Base-by-base conservation (phyloP, 805 yeast genomes). In the Myxozyma mucilagina region DNA sequence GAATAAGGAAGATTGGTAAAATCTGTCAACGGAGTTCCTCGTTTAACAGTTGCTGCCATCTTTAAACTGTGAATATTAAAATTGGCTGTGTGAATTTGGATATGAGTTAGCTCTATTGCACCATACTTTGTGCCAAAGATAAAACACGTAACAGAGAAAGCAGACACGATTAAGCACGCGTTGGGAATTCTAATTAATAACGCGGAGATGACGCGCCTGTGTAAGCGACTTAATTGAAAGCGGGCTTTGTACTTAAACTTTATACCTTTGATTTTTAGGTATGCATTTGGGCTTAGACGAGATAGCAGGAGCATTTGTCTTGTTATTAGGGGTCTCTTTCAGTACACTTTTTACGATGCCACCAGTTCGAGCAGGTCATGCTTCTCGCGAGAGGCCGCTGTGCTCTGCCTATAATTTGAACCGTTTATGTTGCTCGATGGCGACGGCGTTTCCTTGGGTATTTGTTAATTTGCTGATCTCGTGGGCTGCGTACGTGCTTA, bases 401-500 rank as follows among this genome's bases (percentile, higher is more conserved):
- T 50, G 54, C 13, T 50, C 61, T 20, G 65, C 66, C 3, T 41
- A 29, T 4, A 11, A 32, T 6, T 35, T 44, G 48, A 59, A 63
- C 48, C 47, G 29, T 20, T 38, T 61, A 29, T 64, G 67, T 47
- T 61, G 62, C 42, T 16, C 44, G 10, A 45, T 64, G 41, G 56
- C 59, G 20, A 47, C 58, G 3, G 44, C 51, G 62, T 66, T 75
- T 49, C 79, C 79, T 11, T 64, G 77, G 38, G 67, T 72, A 3
- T 59, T 69, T 31, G 68, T 72, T 34, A 70, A 68, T 48, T 31
- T 61, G 20, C 51, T 73, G 45, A 49, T 74, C 18, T 50, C 66
- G 0, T 76, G 79, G 79, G 76, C 70, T 4, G 57, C 70, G 20
- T 65, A 64, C 32, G 60, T 67, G 2, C 66, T 69, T 18, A 61